Evolutionary conservation across 352 stramenopile genomes (phyloP), one percentile per base, ranked within the genome.

Genomic region (Globisporangium nagaii): DNA sequence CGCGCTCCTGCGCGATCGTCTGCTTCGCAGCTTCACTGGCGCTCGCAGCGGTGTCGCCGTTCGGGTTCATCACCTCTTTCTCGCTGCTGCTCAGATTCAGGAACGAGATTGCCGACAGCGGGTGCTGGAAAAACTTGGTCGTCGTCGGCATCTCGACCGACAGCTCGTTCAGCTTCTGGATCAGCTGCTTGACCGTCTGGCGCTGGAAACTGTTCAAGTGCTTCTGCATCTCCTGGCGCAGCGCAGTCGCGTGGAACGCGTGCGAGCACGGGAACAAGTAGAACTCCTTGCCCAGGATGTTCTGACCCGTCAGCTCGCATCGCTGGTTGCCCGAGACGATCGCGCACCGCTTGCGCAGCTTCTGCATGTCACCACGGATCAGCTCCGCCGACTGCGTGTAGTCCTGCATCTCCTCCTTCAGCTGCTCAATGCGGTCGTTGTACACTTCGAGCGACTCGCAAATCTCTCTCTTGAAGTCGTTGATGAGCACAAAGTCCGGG

Each of bases 391-490:
- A 95, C 42, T 93, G 72, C 32, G 86, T 96, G 65, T 95, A 97
- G 56, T 97, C 86, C 56, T 95, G 80, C 91, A 97, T 98, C 59
- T 98, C 90, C 49, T 85, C 81, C 54, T 97, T 96, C 17, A 98
- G 70, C 55, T 93, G 73, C 44, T 97, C 85, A 57, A 97, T 97
- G 49, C 83, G 83, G 56, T 93, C 79, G 62, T 94, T 95, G 69
- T 96, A 97, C 6, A 91, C 68, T 53, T 97, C 84, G 4, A 98
- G 73, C 20, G 84, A 95, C 47, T 95, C 80, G 53, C 88, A 97
- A 63, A 98, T 97, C 62, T 97, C 87, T 60, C 95, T 95, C 70
- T 98, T 98, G 66, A 98, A 98, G 48, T 95, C 82, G 63, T 98
- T 96, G 58, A 98, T 97, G 41, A 96, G 84, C 22, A 97, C 88